Percentiles rank a stretch among this genome's conserved stretches.
Evolutionary conservation across 2,329 filamentous ascomycete genomes (phyloP).

Genomic region (Phialophora tarda): DNA sequence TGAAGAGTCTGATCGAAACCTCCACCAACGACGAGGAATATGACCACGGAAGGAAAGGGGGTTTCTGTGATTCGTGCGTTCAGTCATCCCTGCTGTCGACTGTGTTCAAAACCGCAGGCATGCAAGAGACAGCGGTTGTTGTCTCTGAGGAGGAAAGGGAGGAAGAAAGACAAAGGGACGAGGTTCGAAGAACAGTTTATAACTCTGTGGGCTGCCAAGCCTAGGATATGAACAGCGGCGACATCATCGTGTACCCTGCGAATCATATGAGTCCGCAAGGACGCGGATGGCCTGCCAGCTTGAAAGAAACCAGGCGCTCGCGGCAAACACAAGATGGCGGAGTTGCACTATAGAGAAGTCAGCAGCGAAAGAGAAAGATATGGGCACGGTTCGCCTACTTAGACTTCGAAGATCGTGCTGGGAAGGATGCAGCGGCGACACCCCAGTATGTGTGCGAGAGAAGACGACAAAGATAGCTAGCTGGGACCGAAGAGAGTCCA

Average conservation of each 20-base stretch:
- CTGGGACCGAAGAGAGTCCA: not conserved
- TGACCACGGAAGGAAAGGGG: not conserved
- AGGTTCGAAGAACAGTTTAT: not conserved
- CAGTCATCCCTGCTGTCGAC: not conserved
- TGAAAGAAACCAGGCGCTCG: not conserved
- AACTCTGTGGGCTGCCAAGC: not conserved
- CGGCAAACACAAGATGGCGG: not conserved
- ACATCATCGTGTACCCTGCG: not conserved
- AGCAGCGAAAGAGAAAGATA: not conserved
- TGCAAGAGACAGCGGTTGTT: not conserved
- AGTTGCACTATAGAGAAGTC: not conserved
- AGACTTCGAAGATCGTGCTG: too few species aligned
- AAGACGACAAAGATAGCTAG: not conserved
- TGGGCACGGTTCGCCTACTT: not conserved
- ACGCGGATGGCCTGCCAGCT: not conserved
- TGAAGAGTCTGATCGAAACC: not conserved
- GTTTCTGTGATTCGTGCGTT: not conserved
- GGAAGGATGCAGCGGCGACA: too few species aligned
- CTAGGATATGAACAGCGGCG: not conserved
- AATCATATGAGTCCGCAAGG: too few species aligned
- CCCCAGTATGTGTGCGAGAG: not conserved
- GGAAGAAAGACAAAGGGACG: not conserved
- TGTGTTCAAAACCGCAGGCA: not conserved
- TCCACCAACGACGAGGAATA: not conserved
- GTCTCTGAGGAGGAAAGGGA: not conserved